Evolutionary conservation across 768 basidiomycete genomes (phyloP), one percentile per base, ranked within the genome.

Genomic region (Baorangia bicolor): DNA sequence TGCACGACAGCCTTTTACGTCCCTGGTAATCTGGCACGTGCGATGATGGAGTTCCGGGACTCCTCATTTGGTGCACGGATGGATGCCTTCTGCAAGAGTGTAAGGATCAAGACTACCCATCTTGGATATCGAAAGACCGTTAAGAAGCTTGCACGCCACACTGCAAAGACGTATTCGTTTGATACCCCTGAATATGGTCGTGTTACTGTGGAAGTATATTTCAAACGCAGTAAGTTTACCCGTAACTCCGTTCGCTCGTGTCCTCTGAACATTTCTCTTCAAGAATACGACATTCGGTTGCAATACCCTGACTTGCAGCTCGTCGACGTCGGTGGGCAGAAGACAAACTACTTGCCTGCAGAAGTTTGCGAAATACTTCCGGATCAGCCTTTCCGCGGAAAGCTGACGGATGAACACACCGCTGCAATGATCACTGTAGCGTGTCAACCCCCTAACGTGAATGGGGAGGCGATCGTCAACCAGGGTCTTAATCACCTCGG

Each of bases 41-140:
- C 76, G 3, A 73, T 84, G 72, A 49, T 72, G 14, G 66, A 66
- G 11, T 81, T 82, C 63, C 59, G 65, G 25, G 61, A 75, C 1
- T 76, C 78, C 5, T 84, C 80, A 56, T 86, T 82, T 57, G 83
- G 84, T 13, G 88, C 83, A 4, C 80, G 84, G 25, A 65, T 77
- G 33, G 75, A 75, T n/a, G 81, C 72, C 0, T 92, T 90, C 59
- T 85, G 81, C 38, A 83, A 77, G 56, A 81, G 87, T 9, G 78
- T 92, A 3, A 76, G 91, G 37, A 74, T 93, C 44, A 77, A 76
- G 66, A 83, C 89, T 1, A 78, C 69, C 2, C 90, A 92, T 70
- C 76, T 93, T 14, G 83, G 84, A n/a, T 87, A 90, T 63, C 82
- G 75, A 65, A 92, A 90, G 72, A 84, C 85, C 0, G 78, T 93